Conservation (phyloP, 2,329 filamentous ascomycete species). For the Neopestalotiopsis sp. region DNA sequence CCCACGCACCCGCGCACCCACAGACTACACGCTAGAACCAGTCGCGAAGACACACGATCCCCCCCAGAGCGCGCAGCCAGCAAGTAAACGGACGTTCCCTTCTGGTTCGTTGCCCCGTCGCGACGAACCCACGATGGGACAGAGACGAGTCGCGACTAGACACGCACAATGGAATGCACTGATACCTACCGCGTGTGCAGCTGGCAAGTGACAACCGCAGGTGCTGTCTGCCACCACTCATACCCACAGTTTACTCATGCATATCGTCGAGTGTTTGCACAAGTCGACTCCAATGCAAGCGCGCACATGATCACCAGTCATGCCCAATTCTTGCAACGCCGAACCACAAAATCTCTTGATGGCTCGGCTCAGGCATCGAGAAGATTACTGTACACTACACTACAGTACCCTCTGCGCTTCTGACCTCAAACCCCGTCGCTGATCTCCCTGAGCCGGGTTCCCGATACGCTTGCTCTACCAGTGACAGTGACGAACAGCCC, state of each 20-base stretch:
- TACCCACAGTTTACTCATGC: constrained; percentile 20
- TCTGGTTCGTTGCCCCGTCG: neutral
- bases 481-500: neutral
- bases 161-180: neutral
- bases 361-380: neutral
- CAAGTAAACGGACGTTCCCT: neutral
- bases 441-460: neutral
- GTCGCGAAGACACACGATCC: constrained; percentile 18
- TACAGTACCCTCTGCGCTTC: neutral
- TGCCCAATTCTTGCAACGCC: neutral
- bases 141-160: constrained; percentile 12
- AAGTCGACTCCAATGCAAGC: neutral
- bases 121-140: constrained; percentile 13
- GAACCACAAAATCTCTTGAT: neutral
- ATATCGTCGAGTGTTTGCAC: constrained; percentile 22
- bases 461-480: neutral
- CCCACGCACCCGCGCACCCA: neutral
- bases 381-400: neutral
- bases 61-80: neutral
- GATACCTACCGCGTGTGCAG: constrained; percentile 19
- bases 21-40: constrained; percentile 5
- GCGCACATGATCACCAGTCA: neutral
- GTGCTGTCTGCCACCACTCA: neutral
- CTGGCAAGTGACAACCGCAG: constrained; percentile 18
- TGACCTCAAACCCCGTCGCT: neutral